Conservation (phyloP, 495 filamentous ascomycete species). For the Penicillium flavigenum region DNA sequence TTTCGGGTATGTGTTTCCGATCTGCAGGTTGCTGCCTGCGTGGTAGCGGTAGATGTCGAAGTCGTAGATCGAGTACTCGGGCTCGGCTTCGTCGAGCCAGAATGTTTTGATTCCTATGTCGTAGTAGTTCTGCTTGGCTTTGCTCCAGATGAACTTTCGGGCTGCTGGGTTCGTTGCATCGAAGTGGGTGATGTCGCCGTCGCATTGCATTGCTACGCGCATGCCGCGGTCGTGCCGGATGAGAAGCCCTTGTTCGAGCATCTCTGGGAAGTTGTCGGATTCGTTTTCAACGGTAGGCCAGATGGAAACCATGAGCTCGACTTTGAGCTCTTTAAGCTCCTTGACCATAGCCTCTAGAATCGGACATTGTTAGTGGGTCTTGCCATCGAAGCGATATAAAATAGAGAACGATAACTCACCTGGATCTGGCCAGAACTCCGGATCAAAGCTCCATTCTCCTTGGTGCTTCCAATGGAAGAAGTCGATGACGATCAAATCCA, state of each 20-base stretch:
- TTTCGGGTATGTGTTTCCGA: conserved; percentile 57
- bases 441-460: conserved; percentile 59
- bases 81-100: conserved; percentile 63
- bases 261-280: conserved; percentile 53
- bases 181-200: conserved; percentile 55
- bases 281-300: conserved; percentile 57
- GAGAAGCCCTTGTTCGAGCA: conserved; percentile 53
- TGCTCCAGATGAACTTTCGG: conserved; percentile 53
- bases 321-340: conserved; percentile 50
- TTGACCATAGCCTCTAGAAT: conserved; percentile 51
- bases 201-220: conserved; percentile 50
- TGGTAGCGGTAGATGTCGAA: conserved; percentile 60
- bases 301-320: conserved; percentile 61
- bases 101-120: conserved; percentile 56
- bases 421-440: conserved; percentile 57
- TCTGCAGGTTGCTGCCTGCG: conserved; percentile 48
- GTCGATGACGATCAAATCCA: conserved; percentile 60
- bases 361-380: conserved; percentile 3
- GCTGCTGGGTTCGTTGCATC: conserved; percentile 57
- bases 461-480: conserved; percentile 63
- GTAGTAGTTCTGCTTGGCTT: conserved; percentile 55
- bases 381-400: neutral
- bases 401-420: conserved; percentile 25
- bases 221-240: conserved; percentile 55
- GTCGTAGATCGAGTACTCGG: conserved; percentile 58